Base-by-base conservation (phyloP, 2,329 filamentous ascomycete species). In the Paecilomyces sp. region DNA sequence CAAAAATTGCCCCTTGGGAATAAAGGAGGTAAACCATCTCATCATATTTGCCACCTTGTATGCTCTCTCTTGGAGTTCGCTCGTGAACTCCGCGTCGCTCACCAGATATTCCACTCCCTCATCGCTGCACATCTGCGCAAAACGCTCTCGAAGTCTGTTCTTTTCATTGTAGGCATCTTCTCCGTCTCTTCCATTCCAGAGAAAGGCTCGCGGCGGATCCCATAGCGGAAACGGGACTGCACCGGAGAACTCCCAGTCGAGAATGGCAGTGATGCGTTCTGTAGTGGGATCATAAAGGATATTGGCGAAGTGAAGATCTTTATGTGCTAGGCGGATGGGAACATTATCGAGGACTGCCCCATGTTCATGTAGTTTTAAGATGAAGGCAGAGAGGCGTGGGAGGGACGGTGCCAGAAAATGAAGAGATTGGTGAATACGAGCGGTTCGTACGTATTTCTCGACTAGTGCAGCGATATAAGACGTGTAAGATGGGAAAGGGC, bases 211-310 rank as follows among this genome's bases (percentile, higher is more conserved):
- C 3, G 63, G 63, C 1, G 75, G 73, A 56, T 75, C 71, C 74
- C 75, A 79, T 13, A 67, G 64, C 28, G 64, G 63, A 5, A 66
- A 65, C 1, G 76, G 73, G 13, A 78, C 71, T 1, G 77, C 65
- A 15, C 67, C 66, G 1, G 71, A 64, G 51, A 77, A 77, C 60
- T 77, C 76, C 74, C 73, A 77, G 66, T 73, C 72, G 11, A 74
- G 60, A 12, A 77, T 64, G 1, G 61, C 68, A 0, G 73, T 76
- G 52, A 77, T 70, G 6, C 57, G 59, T 0, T 58, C 56, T 1
- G 64, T 62, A 6, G 59, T 36, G 1, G 60, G 61, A n/a, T 73
- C 65, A 60, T 66, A 74, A 58, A 75, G 67, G 36, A 77, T 64
- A 53, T 77, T 77, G 12, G 68, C 73, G 47, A 77, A 70, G 59